Evolutionary conservation across 805 yeast genomes (phyloP), one percentile per base, ranked within the genome.

Genomic region (Spathaspora passalidarum): DNA sequence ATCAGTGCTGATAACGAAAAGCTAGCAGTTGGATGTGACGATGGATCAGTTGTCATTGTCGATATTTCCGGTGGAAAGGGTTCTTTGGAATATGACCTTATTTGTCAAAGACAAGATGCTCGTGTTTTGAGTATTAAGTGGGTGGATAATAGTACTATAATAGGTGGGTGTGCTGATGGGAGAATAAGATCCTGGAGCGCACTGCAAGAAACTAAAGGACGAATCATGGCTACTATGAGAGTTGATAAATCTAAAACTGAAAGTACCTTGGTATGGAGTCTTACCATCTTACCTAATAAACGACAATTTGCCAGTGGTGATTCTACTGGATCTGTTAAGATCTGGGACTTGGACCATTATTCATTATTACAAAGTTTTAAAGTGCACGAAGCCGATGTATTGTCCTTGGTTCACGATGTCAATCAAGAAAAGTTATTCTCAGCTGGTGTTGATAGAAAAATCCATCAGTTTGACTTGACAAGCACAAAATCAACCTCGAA

Each of bases 81-180:
- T 9, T 78, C 78, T 17, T 69, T 92, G 55, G 96, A 88, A 60
- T 89, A 85, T 61, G 84, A 78, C 47, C 66, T 76, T 21, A 80
- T 89, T 43, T 73, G 94, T 49, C 94, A 87, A 65, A 79, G 96
- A 67, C 95, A 88, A 60, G 89, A 84, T 45, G 78, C 89, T 40
- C 76, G 97, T 61, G 85, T 94, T 1, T 72, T 94, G 57, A 78
- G 88, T 45, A 62, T 94, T 36, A 78, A 86, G 45, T 94, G 96
- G 95, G 77, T 77, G 48, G 78, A 75, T 16, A 75, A 84, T 52
- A 78, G 78, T 6, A 68, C 74, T 49, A 68, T 94, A 29, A 79
- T 89, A 34, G 97, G 97, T 42, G 99, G 99, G 10, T 94, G 98
- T 65, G 88, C 97, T 1, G 98, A 94, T 64, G 99, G 96, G 18